Evolutionary conservation across 805 yeast species (phyloP).

Genomic region (Zygotorulaspora florentina): DNA sequence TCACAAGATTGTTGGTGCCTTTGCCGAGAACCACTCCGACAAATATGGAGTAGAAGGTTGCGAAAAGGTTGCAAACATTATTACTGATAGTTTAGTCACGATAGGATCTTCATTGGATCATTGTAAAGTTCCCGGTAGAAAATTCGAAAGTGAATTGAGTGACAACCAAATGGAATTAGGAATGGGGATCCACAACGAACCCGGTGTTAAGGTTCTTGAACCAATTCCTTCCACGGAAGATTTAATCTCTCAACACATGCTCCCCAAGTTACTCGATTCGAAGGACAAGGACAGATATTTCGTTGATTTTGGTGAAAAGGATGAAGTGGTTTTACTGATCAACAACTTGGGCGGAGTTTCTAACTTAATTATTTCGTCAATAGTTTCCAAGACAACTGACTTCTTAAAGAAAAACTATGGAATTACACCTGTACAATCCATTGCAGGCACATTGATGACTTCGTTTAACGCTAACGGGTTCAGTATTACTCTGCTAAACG

Average conservation of each 20-base stretch:
- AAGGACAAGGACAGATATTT: slow-evolving; percentile 75
- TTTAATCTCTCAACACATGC: slow-evolving; percentile 52
- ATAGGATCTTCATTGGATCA: slow-evolving; percentile 88
- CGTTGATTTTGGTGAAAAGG: slow-evolving; percentile 61
- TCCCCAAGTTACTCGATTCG: slow-evolving; percentile 55
- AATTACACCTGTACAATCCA: slow-evolving; percentile 62
- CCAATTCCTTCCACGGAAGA: slow-evolving; percentile 67
- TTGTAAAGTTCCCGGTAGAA: slow-evolving; percentile 83
- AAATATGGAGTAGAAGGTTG: slow-evolving; percentile 50
- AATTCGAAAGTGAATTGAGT: slow-evolving; percentile 48
- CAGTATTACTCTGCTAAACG: slow-evolving; percentile 75
- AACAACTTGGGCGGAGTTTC: slow-evolving; percentile 92
- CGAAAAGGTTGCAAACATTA: slow-evolving; percentile 52
- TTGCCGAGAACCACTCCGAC: slow-evolving; percentile 41
- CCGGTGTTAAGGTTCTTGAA: slow-evolving; percentile 58
- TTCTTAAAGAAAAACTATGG: slow-evolving; percentile 49
- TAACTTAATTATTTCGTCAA: slow-evolving; percentile 68
- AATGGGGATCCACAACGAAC: slow-evolving; percentile 94
- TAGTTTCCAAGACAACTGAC: slow-evolving; percentile 55
- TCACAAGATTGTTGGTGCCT: slow-evolving; percentile 82
- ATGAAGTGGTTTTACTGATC: slow-evolving; percentile 65
- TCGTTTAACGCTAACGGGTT: slow-evolving; percentile 92
- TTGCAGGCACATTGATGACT: slow-evolving; percentile 78
- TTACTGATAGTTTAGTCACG: slow-evolving; percentile 69
- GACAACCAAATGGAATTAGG: slow-evolving; percentile 80